These are phyloP conservation scores for Neurospora discreta DNA, from an alignment of 495 filamentous ascomycete species.

Conservation along the genomic window DNA sequence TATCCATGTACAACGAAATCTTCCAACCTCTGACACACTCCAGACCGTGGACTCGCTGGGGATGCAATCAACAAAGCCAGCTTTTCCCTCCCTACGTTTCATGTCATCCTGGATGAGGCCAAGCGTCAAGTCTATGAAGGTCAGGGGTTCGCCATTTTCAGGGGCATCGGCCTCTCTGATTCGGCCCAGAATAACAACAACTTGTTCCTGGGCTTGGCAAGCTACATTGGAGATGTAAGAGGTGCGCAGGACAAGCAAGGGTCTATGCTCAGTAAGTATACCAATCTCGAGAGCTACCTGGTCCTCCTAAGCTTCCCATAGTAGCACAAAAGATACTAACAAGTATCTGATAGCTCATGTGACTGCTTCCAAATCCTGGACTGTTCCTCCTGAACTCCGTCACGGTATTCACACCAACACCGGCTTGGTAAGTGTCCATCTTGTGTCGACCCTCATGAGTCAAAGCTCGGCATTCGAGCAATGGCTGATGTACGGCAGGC, in stretches of 20 bases:
- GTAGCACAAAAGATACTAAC: not conserved
- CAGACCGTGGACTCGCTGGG: conserved; percentile 26
- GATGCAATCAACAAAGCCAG: conserved; percentile 21
- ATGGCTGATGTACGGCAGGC: conserved; percentile 13
- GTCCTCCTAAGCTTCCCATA: not conserved
- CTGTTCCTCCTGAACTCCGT: conserved; percentile 26
- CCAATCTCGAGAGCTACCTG: not conserved
- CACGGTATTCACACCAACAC: conserved; percentile 36
- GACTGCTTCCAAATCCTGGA: conserved; percentile 31
- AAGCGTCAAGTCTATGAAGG: conserved; percentile 28
- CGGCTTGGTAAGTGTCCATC: conserved; percentile 17
- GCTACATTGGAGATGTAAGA: conserved; percentile 38
- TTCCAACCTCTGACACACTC: conserved; percentile 1
- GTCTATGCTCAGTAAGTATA: conserved; percentile 32
- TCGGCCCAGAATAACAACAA: conserved; percentile 35
- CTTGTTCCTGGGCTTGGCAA: conserved; percentile 39
- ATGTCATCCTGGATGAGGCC: conserved; percentile 18
- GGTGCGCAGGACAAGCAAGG: conserved; percentile 39
- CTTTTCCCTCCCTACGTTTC: conserved; percentile 32
- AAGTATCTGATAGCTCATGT: conserved; percentile 27
- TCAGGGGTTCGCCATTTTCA: conserved; percentile 36
- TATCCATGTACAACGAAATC: not conserved
- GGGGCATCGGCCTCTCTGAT: conserved; percentile 27
- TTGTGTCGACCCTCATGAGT: not conserved
- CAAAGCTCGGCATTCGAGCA: not conserved